Evolutionary conservation across 768 basidiomycete genomes (phyloP), one percentile per base, ranked within the genome.

Genomic region (Amanita pallidorosea): DNA sequence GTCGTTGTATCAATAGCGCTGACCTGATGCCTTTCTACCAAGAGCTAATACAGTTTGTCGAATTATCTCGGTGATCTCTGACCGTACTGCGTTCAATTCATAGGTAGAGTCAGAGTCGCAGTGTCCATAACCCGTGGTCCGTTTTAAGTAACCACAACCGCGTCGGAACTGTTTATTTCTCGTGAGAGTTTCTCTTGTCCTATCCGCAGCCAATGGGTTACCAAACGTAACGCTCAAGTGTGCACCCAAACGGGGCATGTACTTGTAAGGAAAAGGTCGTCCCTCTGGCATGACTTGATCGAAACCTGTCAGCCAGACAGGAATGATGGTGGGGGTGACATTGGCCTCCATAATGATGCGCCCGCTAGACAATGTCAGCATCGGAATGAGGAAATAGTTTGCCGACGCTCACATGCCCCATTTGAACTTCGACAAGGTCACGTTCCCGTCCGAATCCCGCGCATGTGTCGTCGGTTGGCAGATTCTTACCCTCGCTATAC

Each of bases 231-330:
- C 75, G 57, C 79, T 80, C 33, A 96, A 71, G 33, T 69, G 69
- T 11, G 79, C 69, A 54, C 88, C 73, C 29, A 73, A 62, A 54
- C 79, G 72, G 36, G 94, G 81, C 57, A 85, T 52, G 62, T 75
- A 83, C 54, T 85, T 88, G 70, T 73, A 77, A 3, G 91, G 92
- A 58, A 79, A 84, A 2, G 70, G 58, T 17, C 93, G 81, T 27
- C 83, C 80, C 65, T 91, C 92, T 38, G 90, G 88, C 92, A 98
- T 94, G 15, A 96, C 70, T 55, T 79, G 72, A 60, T 98, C 88
- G 56, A 94, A 96, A 31, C 74, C 74, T 20, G 86, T 84, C 11
- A 97, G 70, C 91, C 91, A 98, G 76, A 96, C 88, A 2, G 94
- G 94, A 55, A 98, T 83, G 52, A 96, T 79, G 18, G 81, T 64